phyloP scores from a whole-genome alignment of 345 rosid species.

The Linum usitatissimum region DNA sequence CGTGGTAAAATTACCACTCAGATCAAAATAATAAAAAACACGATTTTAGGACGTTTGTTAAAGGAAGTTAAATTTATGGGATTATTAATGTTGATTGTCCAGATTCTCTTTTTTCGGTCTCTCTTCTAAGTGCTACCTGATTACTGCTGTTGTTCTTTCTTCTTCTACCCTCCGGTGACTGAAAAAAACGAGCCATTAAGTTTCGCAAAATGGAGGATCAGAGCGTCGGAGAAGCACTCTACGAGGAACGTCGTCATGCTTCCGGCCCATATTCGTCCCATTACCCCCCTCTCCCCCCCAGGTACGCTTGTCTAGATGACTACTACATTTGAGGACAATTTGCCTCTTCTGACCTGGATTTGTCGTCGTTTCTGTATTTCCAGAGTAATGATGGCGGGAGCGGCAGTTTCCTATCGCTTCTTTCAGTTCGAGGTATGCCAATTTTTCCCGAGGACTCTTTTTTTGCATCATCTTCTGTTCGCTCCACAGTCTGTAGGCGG shows the following conservation, averaged over 20 bases:
- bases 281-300: constrained; percentile 54
- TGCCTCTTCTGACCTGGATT: neutral
- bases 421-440: constrained; percentile 36
- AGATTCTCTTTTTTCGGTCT: too few relatives aligned
- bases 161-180: neutral
- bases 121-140: too few relatives aligned
- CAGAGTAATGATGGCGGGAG: constrained; percentile 36
- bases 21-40: too few relatives aligned
- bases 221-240: constrained; percentile 31
- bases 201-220: constrained; percentile 9
- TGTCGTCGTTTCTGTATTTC: constrained; percentile 4
- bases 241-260: constrained; percentile 59
- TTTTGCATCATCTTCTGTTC: too few relatives aligned
- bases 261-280: constrained; percentile 46
- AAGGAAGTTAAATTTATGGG: too few relatives aligned
- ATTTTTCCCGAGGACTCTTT: neutral
- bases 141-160: neutral
- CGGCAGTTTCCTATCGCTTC: constrained; percentile 44
- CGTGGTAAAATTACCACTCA: too few relatives aligned
- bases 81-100: too few relatives aligned
- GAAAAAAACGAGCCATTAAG: neutral
- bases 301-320: constrained; percentile 32
- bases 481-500: neutral
- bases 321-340: neutral
- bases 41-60: too few relatives aligned